phyloP scores from a whole-genome alignment of 208 protist genomes.

The Trypanosoma melophagium region DNA sequence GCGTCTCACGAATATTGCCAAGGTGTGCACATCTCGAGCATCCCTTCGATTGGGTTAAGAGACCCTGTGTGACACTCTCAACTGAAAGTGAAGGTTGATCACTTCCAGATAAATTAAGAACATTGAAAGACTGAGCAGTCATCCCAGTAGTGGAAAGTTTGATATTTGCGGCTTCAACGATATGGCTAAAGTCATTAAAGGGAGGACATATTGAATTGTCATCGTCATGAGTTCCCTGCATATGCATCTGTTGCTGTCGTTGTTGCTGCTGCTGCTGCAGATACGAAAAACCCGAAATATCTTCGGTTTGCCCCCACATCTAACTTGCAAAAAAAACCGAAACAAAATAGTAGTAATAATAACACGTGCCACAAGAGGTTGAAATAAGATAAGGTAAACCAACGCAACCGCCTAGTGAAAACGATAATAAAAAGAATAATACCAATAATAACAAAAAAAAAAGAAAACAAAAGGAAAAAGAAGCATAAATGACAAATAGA shows the following conservation, averaged over 20 bases:
- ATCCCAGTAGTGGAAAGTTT: neutral
- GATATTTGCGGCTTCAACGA: slow-evolving; percentile 15
- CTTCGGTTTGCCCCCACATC: neutral
- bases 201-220: neutral
- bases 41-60: slow-evolving; percentile 1
- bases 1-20: slow-evolving; percentile 8
- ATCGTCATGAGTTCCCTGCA: too few species aligned
- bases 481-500: too few species aligned
- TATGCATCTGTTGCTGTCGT: neutral
- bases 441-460: too few species aligned
- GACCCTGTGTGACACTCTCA: slow-evolving; percentile 1
- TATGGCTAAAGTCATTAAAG: slow-evolving; percentile 15
- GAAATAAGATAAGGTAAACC: too few species aligned
- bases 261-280: neutral
- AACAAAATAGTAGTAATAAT: too few species aligned
- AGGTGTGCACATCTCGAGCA: slow-evolving; percentile 26
- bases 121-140: neutral
- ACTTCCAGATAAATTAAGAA: neutral
- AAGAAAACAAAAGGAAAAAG: too few species aligned
- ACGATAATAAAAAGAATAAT: too few species aligned
- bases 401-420: too few species aligned
- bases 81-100: neutral
- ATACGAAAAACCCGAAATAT: neutral
- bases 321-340: too few species aligned
- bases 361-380: too few species aligned